These are phyloP conservation scores for Ceratobasidium sp. DNA, from an alignment of 1,284 basidiomycete genomes.

Conservation along the genomic window DNA sequence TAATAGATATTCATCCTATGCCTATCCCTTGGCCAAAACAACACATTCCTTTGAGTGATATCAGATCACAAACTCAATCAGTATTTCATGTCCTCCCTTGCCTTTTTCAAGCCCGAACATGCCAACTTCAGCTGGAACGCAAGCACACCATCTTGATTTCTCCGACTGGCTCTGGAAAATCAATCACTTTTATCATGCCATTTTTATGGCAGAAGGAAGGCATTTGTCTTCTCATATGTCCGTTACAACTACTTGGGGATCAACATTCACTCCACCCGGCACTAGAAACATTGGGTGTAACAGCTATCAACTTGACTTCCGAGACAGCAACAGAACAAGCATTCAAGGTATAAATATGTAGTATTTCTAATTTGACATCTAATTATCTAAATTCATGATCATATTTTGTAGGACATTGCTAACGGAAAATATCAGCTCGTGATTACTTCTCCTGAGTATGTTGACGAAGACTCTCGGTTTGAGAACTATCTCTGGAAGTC, in stretches of 20 bases:
- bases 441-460: slow-evolving; percentile 20
- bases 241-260: slow-evolving; percentile 9
- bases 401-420: slow-evolving; percentile 1
- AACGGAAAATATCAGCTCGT: background rate
- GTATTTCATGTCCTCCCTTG: background rate
- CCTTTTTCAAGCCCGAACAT: background rate
- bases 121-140: slow-evolving; percentile 3
- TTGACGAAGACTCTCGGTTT: slow-evolving; percentile 3
- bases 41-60: background rate
- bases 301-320: slow-evolving; percentile 4
- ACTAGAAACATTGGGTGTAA: background rate
- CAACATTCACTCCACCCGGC: background rate
- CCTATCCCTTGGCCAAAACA: background rate
- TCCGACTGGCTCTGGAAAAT: slow-evolving; percentile 31
- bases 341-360: slow-evolving; percentile 30
- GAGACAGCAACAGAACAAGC: slow-evolving; percentile 4
- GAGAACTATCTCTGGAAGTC: background rate
- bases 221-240: slow-evolving; percentile 16
- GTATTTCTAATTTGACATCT: too few species aligned
- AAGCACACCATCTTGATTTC: slow-evolving; percentile 1
- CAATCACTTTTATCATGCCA: slow-evolving; percentile 21
- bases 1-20: background rate
- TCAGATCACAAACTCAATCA: background rate
- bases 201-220: background rate
- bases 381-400: too few species aligned